These are phyloP conservation scores for Termitomyces sp. DNA, from an alignment of 1,284 basidiomycete genomes.

Conservation along the genomic window DNA sequence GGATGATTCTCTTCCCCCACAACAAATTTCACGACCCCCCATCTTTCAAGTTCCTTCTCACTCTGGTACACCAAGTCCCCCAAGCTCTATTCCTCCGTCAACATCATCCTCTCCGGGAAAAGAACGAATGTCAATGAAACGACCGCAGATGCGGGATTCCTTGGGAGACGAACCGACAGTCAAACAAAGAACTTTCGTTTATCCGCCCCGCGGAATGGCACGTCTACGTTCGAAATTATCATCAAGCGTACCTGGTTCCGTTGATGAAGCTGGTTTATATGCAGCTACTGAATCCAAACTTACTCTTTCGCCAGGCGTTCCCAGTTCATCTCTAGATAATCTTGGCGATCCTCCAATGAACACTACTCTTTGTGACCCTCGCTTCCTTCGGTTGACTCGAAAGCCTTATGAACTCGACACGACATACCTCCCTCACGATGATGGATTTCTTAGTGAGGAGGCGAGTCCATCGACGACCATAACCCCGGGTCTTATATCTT, in stretches of 20 bases:
- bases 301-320: slow-evolving; percentile 5
- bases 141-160: slow-evolving; percentile 23
- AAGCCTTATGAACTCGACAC: slow-evolving; percentile 4
- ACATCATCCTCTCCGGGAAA: slow-evolving; percentile 25
- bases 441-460: slow-evolving; percentile 6
- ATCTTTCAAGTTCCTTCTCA: slow-evolving; percentile 23
- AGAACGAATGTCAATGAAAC: slow-evolving; percentile 21
- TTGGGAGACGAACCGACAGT: slow-evolving; percentile 32
- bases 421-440: background rate
- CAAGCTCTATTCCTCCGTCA: slow-evolving; percentile 22
- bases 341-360: slow-evolving; percentile 3
- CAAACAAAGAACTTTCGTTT: slow-evolving; percentile 49
- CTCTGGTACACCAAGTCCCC: slow-evolving; percentile 27
- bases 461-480: slow-evolving; percentile 11
- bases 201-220: slow-evolving; percentile 37
- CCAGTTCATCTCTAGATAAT: slow-evolving; percentile 3
- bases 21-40: slow-evolving; percentile 42
- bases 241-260: slow-evolving; percentile 18
- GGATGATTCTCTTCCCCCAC: slow-evolving; percentile 36
- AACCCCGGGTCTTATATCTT: slow-evolving; percentile 15
- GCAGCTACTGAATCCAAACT: background rate
- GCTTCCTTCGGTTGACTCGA: slow-evolving; percentile 1
- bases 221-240: slow-evolving; percentile 28
- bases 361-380: slow-evolving; percentile 1
- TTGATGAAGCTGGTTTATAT: slow-evolving; percentile 15